Evolutionary conservation across 441 rosid genomes (phyloP), one percentile per base, ranked within the genome.

Genomic region (Eruca vesicaria): DNA sequence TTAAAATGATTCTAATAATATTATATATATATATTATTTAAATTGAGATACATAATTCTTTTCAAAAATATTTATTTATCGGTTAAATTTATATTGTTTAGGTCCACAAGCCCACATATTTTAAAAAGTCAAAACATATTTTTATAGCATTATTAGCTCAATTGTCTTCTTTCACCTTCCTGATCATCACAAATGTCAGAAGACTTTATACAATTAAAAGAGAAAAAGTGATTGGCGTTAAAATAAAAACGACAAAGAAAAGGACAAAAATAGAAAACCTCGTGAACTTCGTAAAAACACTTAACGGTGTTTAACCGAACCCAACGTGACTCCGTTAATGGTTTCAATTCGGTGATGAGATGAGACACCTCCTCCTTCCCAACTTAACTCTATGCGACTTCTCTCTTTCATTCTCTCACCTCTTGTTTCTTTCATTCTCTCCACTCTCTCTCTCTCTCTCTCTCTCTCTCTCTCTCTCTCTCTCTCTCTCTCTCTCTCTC

Each of bases 291-390:
- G 73, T 78, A 64, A 72, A 63, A 68, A 55, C 65, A 73, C 63
- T 78, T 78, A 78, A 78, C 81, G 81, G 81, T 78, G 81, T 73
- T 78, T 68, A 78, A 68, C 78, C 63, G 56, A 69, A 73, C 67
- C 66, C 67, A 70, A 78, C 78, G 81, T 78, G 81, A 78, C 81
- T 73, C 81, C 81, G 81, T 78, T 78, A 63, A 73, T 62, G 41
- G 48, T 68, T 73, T 68, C 57, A 56, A 68, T 45, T 68, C 71
- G 81, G 74, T 78, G 78, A 66, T 78, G 60, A 78, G 41, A 61
- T 23, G 60, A 72, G 61, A 72, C 29, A 21, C 48, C 59, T 36
- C 70, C 69, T 62, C 65, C 12, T 58, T 77, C 80, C 35, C 73
- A 78, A 66, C 77, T 73, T 56, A 63, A 68, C 67, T 68, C 72